phyloP scores from a whole-genome alignment of 768 basidiomycete genomes.

The Gelatoporia subvermispora region DNA sequence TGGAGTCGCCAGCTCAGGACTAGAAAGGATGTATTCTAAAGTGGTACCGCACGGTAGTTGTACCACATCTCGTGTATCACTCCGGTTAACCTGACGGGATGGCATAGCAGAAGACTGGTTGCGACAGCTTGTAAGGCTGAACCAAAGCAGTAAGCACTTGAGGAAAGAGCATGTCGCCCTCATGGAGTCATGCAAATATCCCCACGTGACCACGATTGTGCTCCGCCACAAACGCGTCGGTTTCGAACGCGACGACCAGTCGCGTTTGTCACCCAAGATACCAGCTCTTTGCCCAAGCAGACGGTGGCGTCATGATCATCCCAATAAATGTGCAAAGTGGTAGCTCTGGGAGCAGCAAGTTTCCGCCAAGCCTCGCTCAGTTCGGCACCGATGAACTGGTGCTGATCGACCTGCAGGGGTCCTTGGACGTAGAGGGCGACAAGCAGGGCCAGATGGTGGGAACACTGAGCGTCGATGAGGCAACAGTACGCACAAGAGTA shows the following conservation, averaged over 20 bases:
- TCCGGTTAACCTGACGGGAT: background rate
- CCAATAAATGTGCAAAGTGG: slow-evolving; percentile 43
- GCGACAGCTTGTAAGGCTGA: no score
- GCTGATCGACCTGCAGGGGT: slow-evolving; percentile 85
- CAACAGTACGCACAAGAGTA: slow-evolving; percentile 38
- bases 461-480: slow-evolving; percentile 60
- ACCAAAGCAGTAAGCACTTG: no score
- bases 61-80: slow-evolving; percentile 6
- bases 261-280: no score
- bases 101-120: no score
- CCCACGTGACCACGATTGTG: no score
- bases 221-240: no score
- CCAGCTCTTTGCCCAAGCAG: no score
- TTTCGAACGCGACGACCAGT: no score
- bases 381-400: slow-evolving; percentile 79
- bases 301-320: slow-evolving; percentile 56
- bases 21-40: slow-evolving; percentile 16
- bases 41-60: slow-evolving; percentile 18
- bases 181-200: no score
- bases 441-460: slow-evolving; percentile 74
- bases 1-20: background rate
- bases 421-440: slow-evolving; percentile 66
- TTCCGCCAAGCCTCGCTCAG: slow-evolving; percentile 61
- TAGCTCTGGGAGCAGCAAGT: slow-evolving; percentile 28
- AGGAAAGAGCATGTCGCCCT: no score